Base-by-base conservation (phyloP, 345 rosid species). In the Citrus maxima region DNA sequence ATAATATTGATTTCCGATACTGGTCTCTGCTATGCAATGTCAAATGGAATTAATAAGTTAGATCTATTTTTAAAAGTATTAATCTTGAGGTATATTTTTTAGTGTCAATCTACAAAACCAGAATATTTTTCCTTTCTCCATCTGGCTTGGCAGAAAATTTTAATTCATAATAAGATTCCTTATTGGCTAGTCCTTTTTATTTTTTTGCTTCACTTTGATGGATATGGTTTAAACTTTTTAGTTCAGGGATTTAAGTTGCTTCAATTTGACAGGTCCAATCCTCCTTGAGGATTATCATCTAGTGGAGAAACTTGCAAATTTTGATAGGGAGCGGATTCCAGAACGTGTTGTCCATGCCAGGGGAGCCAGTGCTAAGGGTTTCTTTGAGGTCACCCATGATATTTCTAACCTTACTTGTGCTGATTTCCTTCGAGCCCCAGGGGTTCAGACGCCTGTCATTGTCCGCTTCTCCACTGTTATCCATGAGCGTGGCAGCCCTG, bases 401-500 rank as follows among this genome's bases (percentile, higher is more conserved):
- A 82, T 96, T 79, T 87, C 98, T 49, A 58, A 85, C 61, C 90
- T 93, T 70, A 80, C 95, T 22, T 93, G 93, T 79, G 99, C 99
- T 73, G 99, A 96, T 86, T 96, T 96, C 82, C 99, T 96, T 24
- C 91, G 98, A 25, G 89, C 94, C 19, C 93, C 98, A 16, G 95
- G 97, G 56, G 97, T 87, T 71, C 97, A 96, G 88, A 96, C 99
- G 2, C 98, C 98, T 71, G 92, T 96, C 25, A 94, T 96, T 69
- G 95, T 93, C 70, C 98, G 99, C 27, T 96, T 96, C 93, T 96
- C 98, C 10, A 96, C 99, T 80, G 98, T 96, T 25, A 87, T 94
- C 86, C 99, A 96, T 73, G 98, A 96, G 83, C 97, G 98, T 77
- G 99, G 98, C 84, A 96, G 99, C 79, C 99, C 98, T 19, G 98